These are phyloP conservation scores for Nakazawaea siamensis DNA, from an alignment of 805 yeast species.

Conservation along the genomic window DNA sequence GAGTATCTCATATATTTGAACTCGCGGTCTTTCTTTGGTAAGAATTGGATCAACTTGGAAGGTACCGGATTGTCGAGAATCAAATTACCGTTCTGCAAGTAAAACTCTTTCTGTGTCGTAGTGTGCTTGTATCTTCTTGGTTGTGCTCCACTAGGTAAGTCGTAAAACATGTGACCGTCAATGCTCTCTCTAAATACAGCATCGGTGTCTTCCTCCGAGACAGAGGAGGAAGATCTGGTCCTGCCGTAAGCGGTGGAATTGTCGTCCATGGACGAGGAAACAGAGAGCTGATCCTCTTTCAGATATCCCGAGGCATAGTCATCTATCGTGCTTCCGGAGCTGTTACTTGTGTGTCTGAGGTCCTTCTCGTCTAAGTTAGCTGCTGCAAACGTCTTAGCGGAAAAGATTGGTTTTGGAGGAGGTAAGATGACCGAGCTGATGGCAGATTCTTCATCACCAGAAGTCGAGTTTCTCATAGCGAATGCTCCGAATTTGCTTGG, in stretches of 20 bases:
- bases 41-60: constrained; percentile 70
- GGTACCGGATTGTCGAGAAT: constrained; percentile 94
- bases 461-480: constrained; percentile 18
- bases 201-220: constrained; percentile 4
- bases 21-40: constrained; percentile 89
- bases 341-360: constrained; percentile 3
- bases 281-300: constrained; percentile 1
- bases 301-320: background rate
- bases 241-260: constrained; percentile 4
- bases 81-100: constrained; percentile 72
- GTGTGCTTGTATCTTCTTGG: constrained; percentile 28
- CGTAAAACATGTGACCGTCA: constrained; percentile 23
- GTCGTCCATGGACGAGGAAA: background rate
- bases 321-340: constrained; percentile 2
- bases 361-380: constrained; percentile 25
- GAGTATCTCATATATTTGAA: constrained; percentile 95
- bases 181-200: constrained; percentile 13
- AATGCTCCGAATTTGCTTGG: constrained; percentile 15
- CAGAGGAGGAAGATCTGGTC: background rate
- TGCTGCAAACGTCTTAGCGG: constrained; percentile 54
- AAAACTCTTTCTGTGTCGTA: constrained; percentile 50
- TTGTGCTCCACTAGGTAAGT: constrained; percentile 23
- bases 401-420: constrained; percentile 60
- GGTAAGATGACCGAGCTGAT: constrained; percentile 34
- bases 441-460: constrained; percentile 30